Evolutionary conservation across 495 filamentous ascomycete species (phyloP), one percentile per base, ranked within the genome.

Genomic region (Penicillium paradoxum): DNA sequence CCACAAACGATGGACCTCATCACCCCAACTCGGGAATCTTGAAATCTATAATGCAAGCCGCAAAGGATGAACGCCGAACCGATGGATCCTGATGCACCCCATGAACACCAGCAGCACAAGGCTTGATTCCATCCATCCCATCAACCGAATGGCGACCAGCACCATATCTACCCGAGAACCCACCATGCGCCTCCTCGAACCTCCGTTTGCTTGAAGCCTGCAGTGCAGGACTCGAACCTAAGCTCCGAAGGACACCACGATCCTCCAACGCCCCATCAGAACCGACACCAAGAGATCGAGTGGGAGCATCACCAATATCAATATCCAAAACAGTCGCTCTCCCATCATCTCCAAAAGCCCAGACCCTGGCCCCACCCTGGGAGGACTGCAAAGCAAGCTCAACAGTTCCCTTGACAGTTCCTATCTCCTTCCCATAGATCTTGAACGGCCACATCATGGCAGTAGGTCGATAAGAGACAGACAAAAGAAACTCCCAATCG

Each of bases 391-490:
- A 36, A 2, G 68, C 56, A 11, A 75, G 46, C 29, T 73, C 72
- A n/a, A 75, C 71, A 1, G 68, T 43, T 37, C 65, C 59, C 5
- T 68, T 56, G 19, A 73, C 65, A 14, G 60, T 60, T 0, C 71
- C 72, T 9, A 75, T 73, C 32, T 73, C 69, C 56, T 72, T 75
- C 14, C 71, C 71, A 41, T 73, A 69, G 8, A 74, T 66, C 48
- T 73, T 73, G 17, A 72, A 68, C 13, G 73, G 65, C 73, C 73
- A 70, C 59, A 69, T 65, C 66, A 68, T 68, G 3, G 65, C 56
- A 7, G 71, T 66, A 0, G 72, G 64, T 18, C 64, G 57, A 33
- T 70, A 72, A 25, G 63, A 63, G 11, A 66, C 62, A 47, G 64
- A 71, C 29, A 69, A 65, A 30, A 71, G 51, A 43, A 70, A 74